phyloP scores from a whole-genome alignment of 2,329 filamentous ascomycete species.

The Botryosphaeria dothidea region DNA sequence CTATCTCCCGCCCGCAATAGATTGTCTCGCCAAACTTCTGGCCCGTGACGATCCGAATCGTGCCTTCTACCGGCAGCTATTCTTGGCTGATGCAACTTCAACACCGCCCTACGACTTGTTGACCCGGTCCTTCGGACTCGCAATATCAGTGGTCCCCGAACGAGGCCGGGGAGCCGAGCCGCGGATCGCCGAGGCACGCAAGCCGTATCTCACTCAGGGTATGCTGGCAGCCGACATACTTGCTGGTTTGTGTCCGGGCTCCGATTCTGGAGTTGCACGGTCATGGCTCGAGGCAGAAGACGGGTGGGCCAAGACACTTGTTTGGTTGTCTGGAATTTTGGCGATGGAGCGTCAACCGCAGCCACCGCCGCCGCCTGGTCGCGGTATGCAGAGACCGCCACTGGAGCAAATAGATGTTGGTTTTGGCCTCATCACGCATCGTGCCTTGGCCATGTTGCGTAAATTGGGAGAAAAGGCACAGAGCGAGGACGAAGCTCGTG shows the following conservation, averaged over 20 bases:
- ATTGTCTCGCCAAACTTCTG: slow-evolving; percentile 86
- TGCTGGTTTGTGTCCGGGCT: slow-evolving; percentile 68
- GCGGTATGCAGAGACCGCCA: slow-evolving; percentile 26
- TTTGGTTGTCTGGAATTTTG: slow-evolving; percentile 72
- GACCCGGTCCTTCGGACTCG: slow-evolving; percentile 82
- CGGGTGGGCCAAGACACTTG: slow-evolving; percentile 78
- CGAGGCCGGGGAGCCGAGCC: slow-evolving; percentile 61
- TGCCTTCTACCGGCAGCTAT: slow-evolving; percentile 78
- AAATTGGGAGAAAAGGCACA: slow-evolving; percentile 47
- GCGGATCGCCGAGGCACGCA: slow-evolving; percentile 75
- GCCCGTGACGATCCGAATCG: slow-evolving; percentile 93
- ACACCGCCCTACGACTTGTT: slow-evolving; percentile 74
- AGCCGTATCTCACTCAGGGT: slow-evolving; percentile 88
- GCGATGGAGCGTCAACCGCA: slow-evolving; percentile 27
- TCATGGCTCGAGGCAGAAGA: slow-evolving; percentile 83
- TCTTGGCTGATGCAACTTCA: slow-evolving; percentile 68
- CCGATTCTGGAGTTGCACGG: slow-evolving; percentile 72
- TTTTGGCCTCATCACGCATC: slow-evolving; percentile 44
- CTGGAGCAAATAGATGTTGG: slow-evolving; percentile 37
- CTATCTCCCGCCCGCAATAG: slow-evolving; percentile 86
- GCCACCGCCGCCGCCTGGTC: not conserved
- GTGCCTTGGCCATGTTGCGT: slow-evolving; percentile 49
- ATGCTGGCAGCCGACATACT: slow-evolving; percentile 88
- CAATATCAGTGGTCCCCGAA: slow-evolving; percentile 82
- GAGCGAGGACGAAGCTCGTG: slow-evolving; percentile 32